Conservation (phyloP, 228 moss, liverwort and hornwort genomes). For the Sphagnum magellanicum region DNA sequence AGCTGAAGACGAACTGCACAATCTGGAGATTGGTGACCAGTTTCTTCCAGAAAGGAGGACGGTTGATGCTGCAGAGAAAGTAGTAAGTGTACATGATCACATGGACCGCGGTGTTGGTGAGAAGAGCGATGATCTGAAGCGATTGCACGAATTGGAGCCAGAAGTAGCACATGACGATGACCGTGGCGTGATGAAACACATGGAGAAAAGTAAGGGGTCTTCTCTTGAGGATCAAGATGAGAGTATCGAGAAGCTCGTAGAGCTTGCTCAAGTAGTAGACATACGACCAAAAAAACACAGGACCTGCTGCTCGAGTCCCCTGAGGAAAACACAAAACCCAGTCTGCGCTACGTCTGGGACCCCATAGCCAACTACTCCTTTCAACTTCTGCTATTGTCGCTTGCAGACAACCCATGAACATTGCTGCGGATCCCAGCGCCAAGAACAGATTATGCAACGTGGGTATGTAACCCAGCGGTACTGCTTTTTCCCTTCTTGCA, state of each 20-base stretch:
- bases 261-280: conserved; percentile 94
- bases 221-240: conserved; percentile 58
- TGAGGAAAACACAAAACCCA: conserved; percentile 82
- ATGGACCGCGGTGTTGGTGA: conserved; percentile 90
- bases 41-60: conserved; percentile 84
- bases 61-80: conserved; percentile 71
- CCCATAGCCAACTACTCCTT: conserved; percentile 68
- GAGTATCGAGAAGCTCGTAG: conserved; percentile 80
- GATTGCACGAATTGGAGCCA: conserved; percentile 86
- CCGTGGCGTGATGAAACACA: conserved; percentile 81
- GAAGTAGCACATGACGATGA: conserved; percentile 94
- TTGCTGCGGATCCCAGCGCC: conserved; percentile 53
- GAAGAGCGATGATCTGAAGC: conserved; percentile 81
- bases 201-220: conserved; percentile 78
- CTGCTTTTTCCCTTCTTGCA: conserved; percentile 34
- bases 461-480: conserved; percentile 61
- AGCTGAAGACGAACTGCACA: conserved; percentile 85
- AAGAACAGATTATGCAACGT: conserved; percentile 69
- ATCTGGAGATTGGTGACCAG: conserved; percentile 81
- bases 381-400: conserved; percentile 43
- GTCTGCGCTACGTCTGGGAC: conserved; percentile 26
- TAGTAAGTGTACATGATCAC: conserved; percentile 94
- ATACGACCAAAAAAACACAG: conserved; percentile 94
- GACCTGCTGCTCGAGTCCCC: conserved; percentile 68
- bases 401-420: conserved; percentile 68